These are phyloP conservation scores for Alternaria sp. DNA, from an alignment of 2,329 filamentous ascomycete genomes.

Conservation along the genomic window DNA sequence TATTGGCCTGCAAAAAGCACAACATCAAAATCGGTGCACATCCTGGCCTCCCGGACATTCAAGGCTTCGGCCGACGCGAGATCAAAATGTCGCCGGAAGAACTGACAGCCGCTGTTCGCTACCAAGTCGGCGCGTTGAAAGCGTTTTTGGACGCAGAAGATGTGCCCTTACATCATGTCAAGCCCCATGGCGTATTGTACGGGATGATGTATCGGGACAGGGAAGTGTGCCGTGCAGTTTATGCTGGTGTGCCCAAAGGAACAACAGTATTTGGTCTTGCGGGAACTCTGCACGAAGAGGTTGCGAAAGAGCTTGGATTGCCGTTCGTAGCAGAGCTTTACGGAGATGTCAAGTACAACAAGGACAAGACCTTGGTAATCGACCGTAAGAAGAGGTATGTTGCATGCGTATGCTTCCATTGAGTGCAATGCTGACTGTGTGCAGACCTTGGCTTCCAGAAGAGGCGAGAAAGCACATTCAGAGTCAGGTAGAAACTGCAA, in stretches of 20 bases:
- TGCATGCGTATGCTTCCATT: not conserved
- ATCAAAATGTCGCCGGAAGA: conserved; percentile 66
- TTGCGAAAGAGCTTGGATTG: conserved; percentile 59
- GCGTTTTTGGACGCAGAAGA: conserved; percentile 64
- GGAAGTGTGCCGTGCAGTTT: conserved; percentile 60
- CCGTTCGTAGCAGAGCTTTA: conserved; percentile 63
- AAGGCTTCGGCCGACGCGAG: conserved; percentile 68
- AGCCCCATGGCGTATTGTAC: conserved; percentile 67
- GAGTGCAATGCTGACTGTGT: not conserved
- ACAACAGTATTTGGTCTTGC: conserved; percentile 61
- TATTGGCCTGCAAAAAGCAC: conserved; percentile 63
- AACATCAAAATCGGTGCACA: conserved; percentile 66
- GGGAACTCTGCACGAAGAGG: conserved; percentile 61
- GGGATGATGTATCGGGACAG: conserved; percentile 62
- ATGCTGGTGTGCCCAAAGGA: conserved; percentile 59
- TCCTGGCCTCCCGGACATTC: conserved; percentile 68
- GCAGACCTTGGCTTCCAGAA: conserved; percentile 51
- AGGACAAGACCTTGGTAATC: conserved; percentile 59
- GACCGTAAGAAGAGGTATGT: conserved; percentile 63
- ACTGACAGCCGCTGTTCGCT: conserved; percentile 63
- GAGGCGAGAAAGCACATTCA: conserved; percentile 51
- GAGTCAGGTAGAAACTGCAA: conserved; percentile 49
- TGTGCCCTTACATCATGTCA: conserved; percentile 65
- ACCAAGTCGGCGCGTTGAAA: conserved; percentile 68
- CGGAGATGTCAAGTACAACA: conserved; percentile 63